Percentiles rank a stretch among this genome's conserved stretches.
Conservation (phyloP, 352 stramenopile species). For the Pythium periplocum region DNA sequence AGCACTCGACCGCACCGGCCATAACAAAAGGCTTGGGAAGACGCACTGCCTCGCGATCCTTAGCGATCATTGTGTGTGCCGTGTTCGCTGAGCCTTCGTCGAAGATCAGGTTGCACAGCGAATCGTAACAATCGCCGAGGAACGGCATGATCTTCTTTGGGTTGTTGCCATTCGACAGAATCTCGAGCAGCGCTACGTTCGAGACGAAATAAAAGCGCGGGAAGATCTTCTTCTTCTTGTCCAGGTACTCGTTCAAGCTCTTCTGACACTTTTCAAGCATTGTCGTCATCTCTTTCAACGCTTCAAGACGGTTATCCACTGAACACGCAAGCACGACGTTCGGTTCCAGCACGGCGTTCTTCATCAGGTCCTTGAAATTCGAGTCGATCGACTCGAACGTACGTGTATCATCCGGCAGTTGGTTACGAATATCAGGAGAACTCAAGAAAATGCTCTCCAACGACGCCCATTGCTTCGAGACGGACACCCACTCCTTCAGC, state of each 20-base stretch:
- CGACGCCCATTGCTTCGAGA: conserved; percentile 85
- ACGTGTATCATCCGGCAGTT: conserved; percentile 79
- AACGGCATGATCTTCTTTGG: conserved; percentile 98
- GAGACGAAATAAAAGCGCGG: conserved; percentile 89
- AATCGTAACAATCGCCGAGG: conserved; percentile 97
- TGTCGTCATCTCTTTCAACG: conserved; percentile 83
- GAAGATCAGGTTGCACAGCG: conserved; percentile 84
- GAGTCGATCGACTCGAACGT: conserved; percentile 87
- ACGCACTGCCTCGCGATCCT: conserved; percentile 61
- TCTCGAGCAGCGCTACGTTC: conserved; percentile 83
- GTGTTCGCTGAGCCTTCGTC: conserved; percentile 76
- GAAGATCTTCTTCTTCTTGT: conserved; percentile 92
- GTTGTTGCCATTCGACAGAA: conserved; percentile 90
- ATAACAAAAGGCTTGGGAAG: conserved; percentile 80
- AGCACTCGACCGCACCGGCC: conserved; percentile 78
- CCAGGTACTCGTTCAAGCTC: conserved; percentile 83
- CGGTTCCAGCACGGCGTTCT: conserved; percentile 82
- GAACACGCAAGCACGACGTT: conserved; percentile 74
- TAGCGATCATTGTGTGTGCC: conserved; percentile 82
- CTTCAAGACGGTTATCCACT: conserved; percentile 76
- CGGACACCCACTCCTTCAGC: conserved; percentile 83
- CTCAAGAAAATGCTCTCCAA: conserved; percentile 88
- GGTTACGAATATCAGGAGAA: conserved; percentile 85
- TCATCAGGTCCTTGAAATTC: conserved; percentile 90
- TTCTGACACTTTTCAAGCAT: conserved; percentile 89